A percentile compares a stretch with the other conserved stretches of the same genome.
These are phyloP conservation scores for Hypoxylon sp. DNA, from an alignment of 2,329 filamentous ascomycete species.

Conservation along the genomic window DNA sequence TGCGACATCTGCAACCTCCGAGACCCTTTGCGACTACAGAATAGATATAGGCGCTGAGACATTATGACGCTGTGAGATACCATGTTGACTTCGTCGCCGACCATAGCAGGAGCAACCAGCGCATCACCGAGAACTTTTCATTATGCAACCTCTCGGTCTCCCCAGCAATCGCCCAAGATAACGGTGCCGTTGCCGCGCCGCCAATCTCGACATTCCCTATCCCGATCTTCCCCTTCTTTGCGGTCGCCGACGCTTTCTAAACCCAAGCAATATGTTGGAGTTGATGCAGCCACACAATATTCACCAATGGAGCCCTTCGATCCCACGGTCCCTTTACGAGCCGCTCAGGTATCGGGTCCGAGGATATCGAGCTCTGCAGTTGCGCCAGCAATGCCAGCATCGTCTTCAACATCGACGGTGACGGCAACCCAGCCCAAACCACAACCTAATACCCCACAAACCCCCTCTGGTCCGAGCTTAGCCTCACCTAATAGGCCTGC, in stretches of 20 bases:
- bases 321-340: conserved; percentile 52
- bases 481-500: conserved; percentile 38
- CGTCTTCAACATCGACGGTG: conserved; percentile 33
- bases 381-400: conserved; percentile 22
- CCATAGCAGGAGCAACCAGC: conserved; percentile 63
- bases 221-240: conserved; percentile 50
- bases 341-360: conserved; percentile 49
- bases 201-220: conserved; percentile 52
- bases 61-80: conserved; percentile 62
- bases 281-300: conserved; percentile 62
- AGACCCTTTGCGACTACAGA: conserved; percentile 8
- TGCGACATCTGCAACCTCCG: conserved; percentile 20
- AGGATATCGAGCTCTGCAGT: conserved; percentile 44
- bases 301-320: conserved; percentile 62
- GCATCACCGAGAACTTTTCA: conserved; percentile 63
- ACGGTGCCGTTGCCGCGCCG: conserved; percentile 56
- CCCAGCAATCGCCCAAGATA: conserved; percentile 57
- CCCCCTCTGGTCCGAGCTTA: conserved; percentile 42
- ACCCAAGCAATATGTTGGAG: conserved; percentile 58
- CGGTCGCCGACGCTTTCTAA: conserved; percentile 48
- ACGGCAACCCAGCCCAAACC: conserved; percentile 33
- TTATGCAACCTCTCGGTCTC: conserved; percentile 60
- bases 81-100: conserved; percentile 71
- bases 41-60: conserved; percentile 38
- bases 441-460: conserved; percentile 41